Base-by-base conservation (phyloP, 805 yeast genomes). In the Candida germanica region DNA sequence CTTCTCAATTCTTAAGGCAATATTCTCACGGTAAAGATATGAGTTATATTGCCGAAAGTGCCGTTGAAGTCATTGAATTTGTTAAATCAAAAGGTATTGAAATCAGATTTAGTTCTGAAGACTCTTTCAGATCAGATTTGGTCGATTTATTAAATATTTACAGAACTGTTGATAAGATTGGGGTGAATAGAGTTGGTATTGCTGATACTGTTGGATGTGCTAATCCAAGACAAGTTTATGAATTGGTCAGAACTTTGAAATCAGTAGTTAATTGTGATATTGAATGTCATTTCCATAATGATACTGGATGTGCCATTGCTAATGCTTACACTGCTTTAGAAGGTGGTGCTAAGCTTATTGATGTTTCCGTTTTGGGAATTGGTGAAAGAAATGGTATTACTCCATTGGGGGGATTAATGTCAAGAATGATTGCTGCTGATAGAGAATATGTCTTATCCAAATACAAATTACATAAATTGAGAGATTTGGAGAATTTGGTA, bases 141-240 rank as follows among this genome's bases (percentile, higher is more conserved):
- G 80, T 75, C 26, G 81, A 75, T 53, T 69, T 75, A 53, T 64
- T 75, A 39, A 75, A 75, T 51, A 75, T 75, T 38, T 75, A 75
- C 60, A 69, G 73, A 52, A 73, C 79, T n/a, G 80, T 75, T 37
- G 78, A 73, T 56, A 75, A 75, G 55, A 73, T 75, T 35, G 81
- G 81, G 38, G 81, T 75, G 23, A 69, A 75, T 58, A 67, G 81
- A 64, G 77, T 75, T 34, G 81, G 81, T 58, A 75, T 75, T 55
- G 80, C 81, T 33, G 81, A 75, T 58, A 75, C 81, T 30, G 79
- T 75, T 40, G 81, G 81, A 39, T 75, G 81, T 54, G 81, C 80
- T 36, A 74, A 75, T 58, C 79, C 80, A 46, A 69, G 80, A 66
- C 81, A 75, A 54, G 80, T 75, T 28, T 75, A 73, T 51, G 80